phyloP scores from a whole-genome alignment of 331 rosid species.

The Saraca asoca region DNA sequence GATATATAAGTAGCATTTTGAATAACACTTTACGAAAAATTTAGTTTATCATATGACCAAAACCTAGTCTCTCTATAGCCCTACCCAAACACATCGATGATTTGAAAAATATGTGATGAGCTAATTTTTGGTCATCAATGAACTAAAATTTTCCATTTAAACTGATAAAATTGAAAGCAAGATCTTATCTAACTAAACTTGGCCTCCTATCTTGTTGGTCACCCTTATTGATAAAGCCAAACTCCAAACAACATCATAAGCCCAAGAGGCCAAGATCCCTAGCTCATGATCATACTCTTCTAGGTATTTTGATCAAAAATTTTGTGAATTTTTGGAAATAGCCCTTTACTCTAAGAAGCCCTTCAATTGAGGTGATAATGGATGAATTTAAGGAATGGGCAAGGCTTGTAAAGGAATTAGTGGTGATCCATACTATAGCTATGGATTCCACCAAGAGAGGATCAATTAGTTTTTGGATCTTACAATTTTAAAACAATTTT shows the following conservation, averaged over 20 bases:
- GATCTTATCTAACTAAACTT: slow-evolving; percentile 22
- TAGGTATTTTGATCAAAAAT: slow-evolving; percentile 35
- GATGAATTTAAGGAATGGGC: slow-evolving; percentile 49
- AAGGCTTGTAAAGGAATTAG: slow-evolving; percentile 51
- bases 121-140: not conserved
- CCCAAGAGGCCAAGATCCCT: slow-evolving; percentile 44
- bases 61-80: slow-evolving; percentile 48
- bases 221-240: slow-evolving; percentile 40
- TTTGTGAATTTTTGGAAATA: slow-evolving; percentile 21
- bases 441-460: too few species aligned
- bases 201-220: slow-evolving; percentile 21
- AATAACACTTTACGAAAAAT: slow-evolving; percentile 34
- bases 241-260: slow-evolving; percentile 50
- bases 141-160: slow-evolving; percentile 48
- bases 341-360: slow-evolving; percentile 49
- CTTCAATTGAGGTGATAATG: slow-evolving; percentile 47
- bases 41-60: slow-evolving; percentile 46
- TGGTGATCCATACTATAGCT: slow-evolving; percentile 65
- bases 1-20: not conserved
- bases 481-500: too few species aligned
- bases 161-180: slow-evolving; percentile 33
- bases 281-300: slow-evolving; percentile 48
- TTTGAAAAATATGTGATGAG: slow-evolving; percentile 34
- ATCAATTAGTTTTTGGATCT: too few species aligned
- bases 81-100: slow-evolving; percentile 48